Evolutionary conservation across 2,329 filamentous ascomycete genomes (phyloP), one percentile per base, ranked within the genome.

Genomic region (Trichophyton benhamiae): DNA sequence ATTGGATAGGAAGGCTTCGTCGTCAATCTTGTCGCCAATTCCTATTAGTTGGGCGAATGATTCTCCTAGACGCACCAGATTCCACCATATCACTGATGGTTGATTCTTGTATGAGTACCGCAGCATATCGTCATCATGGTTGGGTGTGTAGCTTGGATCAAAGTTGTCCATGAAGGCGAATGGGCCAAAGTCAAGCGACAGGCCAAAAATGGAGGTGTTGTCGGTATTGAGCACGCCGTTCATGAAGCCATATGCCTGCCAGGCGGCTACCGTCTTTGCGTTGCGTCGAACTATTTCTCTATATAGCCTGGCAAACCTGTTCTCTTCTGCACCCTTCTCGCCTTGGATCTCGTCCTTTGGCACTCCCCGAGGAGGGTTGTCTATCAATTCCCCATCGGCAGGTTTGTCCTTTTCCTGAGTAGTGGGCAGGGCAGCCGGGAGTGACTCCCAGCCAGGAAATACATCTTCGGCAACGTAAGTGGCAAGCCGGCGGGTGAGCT

Each of bases 211-310:
- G 0, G 91, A 96, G 0, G 94, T 99, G 72, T 99, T 99, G 72
- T 99, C 94, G 0, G 94, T 97, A 75, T 99, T 99, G 62, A 99
- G 79, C 3, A 99, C 94, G 53, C 94, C 94, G 69, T 99, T 99
- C 82, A 95, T 97, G 77, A 99, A 99, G n/a, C 90, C 94, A 70
- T 97, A 97, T 0, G 90, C 91, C 77, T 99, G 95, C 92, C 94
- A 97, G 66, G 87, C 83, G 9, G 94, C 94, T 1, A 97, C 91
- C 0, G 88, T 95, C 62, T 82, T 80, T 0, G 94, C 94, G 70
- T 96, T 99, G 36, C 89, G 83, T 48, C 90, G 84, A 3, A 86
- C 85, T 61, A 99, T 86, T 69, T 95, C 91, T 41, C 94, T 86
- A 73, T 95, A 99, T 0, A 99, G 77, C 15, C 91, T 82, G 0